Evolutionary conservation across 352 stramenopile genomes (phyloP), one percentile per base, ranked within the genome.

Genomic region (Elongisporangium anandrum): DNA sequence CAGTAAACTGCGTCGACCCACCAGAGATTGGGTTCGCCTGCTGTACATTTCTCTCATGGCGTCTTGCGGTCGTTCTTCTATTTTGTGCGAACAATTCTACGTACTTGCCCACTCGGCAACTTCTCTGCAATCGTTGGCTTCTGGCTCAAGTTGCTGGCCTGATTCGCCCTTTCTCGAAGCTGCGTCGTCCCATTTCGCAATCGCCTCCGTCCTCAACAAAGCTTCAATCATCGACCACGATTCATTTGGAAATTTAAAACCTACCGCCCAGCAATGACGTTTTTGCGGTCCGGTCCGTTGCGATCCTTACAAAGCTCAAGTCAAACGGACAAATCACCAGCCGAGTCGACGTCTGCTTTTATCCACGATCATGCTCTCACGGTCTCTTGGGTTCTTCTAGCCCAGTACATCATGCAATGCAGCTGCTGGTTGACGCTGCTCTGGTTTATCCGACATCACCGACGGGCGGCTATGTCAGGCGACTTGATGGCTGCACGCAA

Each of bases 401-500:
- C 34, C 2, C 34, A 45, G 12, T 45, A 45, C 34, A 45, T 45
- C 34, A 45, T 45, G 10, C 34, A 45, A 45, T 45, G 34, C 13
- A 45, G 34, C 34, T 17, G 10, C 34, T 45, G 34, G 34, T 17
- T 45, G 10, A 45, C 13, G 12, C 52, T 87, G 13, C 63, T 85
- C 19, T 50, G 60, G 6, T 85, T 85, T 59, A 64, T 86, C 59
- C 78, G 70, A 1, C 60, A 73, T 55, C 76, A 84, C 23, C 69
- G 73, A 15, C 57, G 68, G 17, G 60, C 68, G 0, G 73, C 73
- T 0, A 69, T 70, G 49, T 65, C 70, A 9, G 76, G 76, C 17
- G 68, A 80, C 22, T 61, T 58, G 0, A 58, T 57, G 29, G 78
- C 78, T 29, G 77, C 76, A 10, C 65, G 75, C 12, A 82, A 85